Percentiles rank a stretch among this genome's conserved stretches.
Evolutionary conservation across 2,329 filamentous ascomycete species (phyloP).

Genomic region (Cordyceps fumosorosea): DNA sequence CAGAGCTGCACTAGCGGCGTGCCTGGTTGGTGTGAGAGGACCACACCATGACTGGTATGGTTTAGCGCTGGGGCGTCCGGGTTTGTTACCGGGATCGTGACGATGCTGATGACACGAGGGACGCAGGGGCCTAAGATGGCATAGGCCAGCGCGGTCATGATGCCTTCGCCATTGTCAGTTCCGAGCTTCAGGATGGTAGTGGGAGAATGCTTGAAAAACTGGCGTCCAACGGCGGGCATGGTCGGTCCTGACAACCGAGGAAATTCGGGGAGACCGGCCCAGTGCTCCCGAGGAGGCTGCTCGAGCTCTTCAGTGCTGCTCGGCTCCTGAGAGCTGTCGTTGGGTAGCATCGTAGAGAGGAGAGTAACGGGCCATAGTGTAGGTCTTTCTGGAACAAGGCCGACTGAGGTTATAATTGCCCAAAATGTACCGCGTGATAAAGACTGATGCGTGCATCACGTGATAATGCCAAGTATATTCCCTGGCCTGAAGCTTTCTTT

Average conservation of each 20-base stretch:
- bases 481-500: not conserved
- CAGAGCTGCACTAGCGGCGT: not conserved
- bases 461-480: not conserved
- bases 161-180: not conserved
- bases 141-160: not conserved
- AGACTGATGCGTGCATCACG: too few species aligned
- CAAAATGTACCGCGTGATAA: too few species aligned
- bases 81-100: not conserved
- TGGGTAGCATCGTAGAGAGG: not conserved
- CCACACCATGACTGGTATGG: not conserved
- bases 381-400: not conserved
- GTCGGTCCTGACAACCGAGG: not conserved
- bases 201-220: not conserved
- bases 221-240: not conserved
- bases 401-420: not conserved
- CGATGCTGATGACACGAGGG: not conserved
- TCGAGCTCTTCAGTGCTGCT: not conserved
- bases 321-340: not conserved
- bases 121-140: not conserved
- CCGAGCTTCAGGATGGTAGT: not conserved
- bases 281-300: not conserved
- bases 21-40: slow-evolving; percentile 3
- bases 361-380: not conserved
- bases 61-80: not conserved
- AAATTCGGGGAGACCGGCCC: not conserved